Base-by-base conservation (phyloP, 2,329 filamentous ascomycete genomes). In the Hypoxylon sp. region DNA sequence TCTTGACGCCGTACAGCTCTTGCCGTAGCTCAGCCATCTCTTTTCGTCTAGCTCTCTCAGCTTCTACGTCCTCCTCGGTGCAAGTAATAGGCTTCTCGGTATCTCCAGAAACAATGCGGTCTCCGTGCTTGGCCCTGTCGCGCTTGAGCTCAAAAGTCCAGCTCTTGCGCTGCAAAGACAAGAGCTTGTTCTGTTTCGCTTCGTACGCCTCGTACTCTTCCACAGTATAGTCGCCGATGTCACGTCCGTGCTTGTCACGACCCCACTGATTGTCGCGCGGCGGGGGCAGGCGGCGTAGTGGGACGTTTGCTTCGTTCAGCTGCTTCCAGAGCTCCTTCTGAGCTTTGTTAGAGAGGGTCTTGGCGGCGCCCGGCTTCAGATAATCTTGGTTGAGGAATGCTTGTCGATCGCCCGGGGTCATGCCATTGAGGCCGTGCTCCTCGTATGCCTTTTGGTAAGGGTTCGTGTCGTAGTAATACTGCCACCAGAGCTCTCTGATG, bases 301-400 rank as follows among this genome's bases (percentile, higher is more conserved):
- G 83, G 12, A 87, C 78, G 60, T 77, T 81, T 50, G 84, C 80
- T 69, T 88, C 86, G 74, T 81, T 82, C 67, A 87, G 79, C 48
- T 80, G 78, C 76, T 85, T 86, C 86, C 86, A 89, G 73, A 85
- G 83, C 71, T 88, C 86, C 72, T 83, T 83, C 73, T 87, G 83
- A 25, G 82, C 76, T 75, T 87, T 87, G 75, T 80, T 78, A n/a
- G 71, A 72, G 34, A 76, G 71, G 5, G 57, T 54, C 37, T 74
- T 70, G 63, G 78, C 74, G 46, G 78, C 78, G 37, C 81, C 78
- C 47, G 79, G 79, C 45, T 78, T 78, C 41, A 86, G 78, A 61
- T 85, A 81, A 68, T 82, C 79, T 16, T 81, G 73, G 75, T 83
- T 81, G 37, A 81, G 73, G 78, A 83, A 87, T 21, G 80, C 81